A percentile compares a stretch with the other conserved stretches of the same genome.
phyloP scores from a whole-genome alignment of 352 stramenopile genomes.

The Phytopythium cucurbitacearum region DNA sequence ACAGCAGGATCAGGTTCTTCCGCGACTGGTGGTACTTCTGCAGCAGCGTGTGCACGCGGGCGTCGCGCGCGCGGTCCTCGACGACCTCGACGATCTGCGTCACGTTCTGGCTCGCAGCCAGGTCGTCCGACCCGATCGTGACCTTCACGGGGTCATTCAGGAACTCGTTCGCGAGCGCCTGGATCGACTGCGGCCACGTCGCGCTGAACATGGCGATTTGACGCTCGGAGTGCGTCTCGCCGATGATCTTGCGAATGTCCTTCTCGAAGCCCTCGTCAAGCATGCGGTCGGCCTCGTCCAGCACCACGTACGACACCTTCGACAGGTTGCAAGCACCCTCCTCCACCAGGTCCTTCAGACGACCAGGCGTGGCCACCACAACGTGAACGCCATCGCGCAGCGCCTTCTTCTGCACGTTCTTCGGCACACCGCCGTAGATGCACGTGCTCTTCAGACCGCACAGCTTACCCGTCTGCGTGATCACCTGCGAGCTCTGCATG shows the following conservation, averaged over 20 bases:
- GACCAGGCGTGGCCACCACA: conserved; percentile 95
- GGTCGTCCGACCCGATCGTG: conserved; percentile 92
- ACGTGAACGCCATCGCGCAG: conserved; percentile 89
- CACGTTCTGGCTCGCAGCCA: conserved; percentile 95
- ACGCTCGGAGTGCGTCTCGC: conserved; percentile 67
- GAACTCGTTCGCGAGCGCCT: conserved; percentile 95
- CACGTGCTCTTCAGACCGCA: conserved; percentile 86
- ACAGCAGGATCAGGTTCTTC: conserved; percentile 94
- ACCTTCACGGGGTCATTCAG: conserved; percentile 92
- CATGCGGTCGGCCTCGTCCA: conserved; percentile 97
- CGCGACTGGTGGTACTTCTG: conserved; percentile 89
- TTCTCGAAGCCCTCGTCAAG: conserved; percentile 94
- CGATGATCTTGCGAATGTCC: conserved; percentile 89
- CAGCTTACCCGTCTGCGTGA: conserved; percentile 89
- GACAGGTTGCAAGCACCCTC: conserved; percentile 81
- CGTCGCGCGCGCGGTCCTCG: conserved; percentile 89
- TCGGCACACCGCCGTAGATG: conserved; percentile 96
- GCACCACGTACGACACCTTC: conserved; percentile 91
- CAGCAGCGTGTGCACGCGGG: conserved; percentile 88
- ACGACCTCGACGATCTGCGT: conserved; percentile 94
- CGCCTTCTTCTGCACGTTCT: conserved; percentile 89
- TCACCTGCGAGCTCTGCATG: conserved; percentile 91
- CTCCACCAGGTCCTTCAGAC: conserved; percentile 90
- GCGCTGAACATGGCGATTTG: conserved; percentile 98
- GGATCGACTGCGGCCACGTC: conserved; percentile 96